Base-by-base conservation (phyloP, 495 filamentous ascomycete genomes). In the Penicillium steckii region DNA sequence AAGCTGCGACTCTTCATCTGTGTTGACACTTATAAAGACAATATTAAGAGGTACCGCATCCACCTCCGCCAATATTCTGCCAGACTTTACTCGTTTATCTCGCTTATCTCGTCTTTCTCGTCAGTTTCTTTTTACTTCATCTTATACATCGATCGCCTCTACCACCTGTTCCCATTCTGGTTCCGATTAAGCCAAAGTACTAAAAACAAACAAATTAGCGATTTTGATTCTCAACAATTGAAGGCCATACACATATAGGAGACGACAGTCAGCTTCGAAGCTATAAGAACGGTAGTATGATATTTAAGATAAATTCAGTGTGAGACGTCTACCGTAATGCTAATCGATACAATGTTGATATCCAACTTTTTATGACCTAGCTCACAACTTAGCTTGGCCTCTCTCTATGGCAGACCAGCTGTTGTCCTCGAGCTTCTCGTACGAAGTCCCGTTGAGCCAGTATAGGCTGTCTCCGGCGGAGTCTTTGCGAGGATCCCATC, bases 381-480 rank as follows among this genome's bases (percentile, higher is more conserved):
- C 26, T 70, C 53, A 80, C 45, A 80, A 50, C 57, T 76, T 80
- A 12, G 77, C 77, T 47, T 48, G 66, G 17, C 74, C 76, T 40
- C 23, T 66, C 49, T 77, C 75, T 49, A 80, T 79, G n/a, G 59
- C 52, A 4, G 49, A 50, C 77, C 77, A 80, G 49, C 66, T 65
- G 13, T 52, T 43, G 27, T 60, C 59, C 48, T 68, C 68, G 12
- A 80, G 59, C 41, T 59, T 69, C 54, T 69, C 62, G 55, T 78
- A 80, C 24, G 48, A 57, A 3, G 57, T 69, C 4, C 72, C 71
- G 48, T 77, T 71, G 32, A 80, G 51, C 77, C 77, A 79, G 50
- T 72, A 79, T 15, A 80, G 52, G 13, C 63, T 66, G 55, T 79
- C 77, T 1, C 66, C 68, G 3, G 59, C 67, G 43, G 60, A 65